Conservation (phyloP, 306 rosid genomes). For the Boehmeria nivea region DNA sequence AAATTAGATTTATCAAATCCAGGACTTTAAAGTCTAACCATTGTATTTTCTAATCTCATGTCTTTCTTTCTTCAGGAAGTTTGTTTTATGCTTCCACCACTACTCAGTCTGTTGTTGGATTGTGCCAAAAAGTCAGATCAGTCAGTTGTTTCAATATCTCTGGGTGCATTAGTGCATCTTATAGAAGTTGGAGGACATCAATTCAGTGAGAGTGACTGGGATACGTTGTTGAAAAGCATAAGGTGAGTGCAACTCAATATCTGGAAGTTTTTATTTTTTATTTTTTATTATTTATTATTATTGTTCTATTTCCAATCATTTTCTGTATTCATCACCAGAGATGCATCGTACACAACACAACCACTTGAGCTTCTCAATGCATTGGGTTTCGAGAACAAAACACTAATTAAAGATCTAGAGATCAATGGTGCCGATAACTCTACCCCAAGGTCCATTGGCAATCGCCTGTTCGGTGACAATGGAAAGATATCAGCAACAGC, state of each 20-base stretch:
- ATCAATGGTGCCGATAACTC: constrained; percentile 33
- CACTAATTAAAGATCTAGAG: constrained; percentile 39
- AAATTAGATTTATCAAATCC: too few species aligned
- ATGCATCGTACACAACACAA: constrained; percentile 91
- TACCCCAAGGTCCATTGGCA: constrained; percentile 32
- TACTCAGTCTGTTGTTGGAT: constrained; percentile 84
- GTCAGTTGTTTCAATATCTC: constrained; percentile 93
- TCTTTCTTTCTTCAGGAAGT: constrained; percentile 73
- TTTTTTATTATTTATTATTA: neutral
- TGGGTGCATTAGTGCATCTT: constrained; percentile 95
- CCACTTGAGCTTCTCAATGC: constrained; percentile 91
- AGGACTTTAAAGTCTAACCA: too few species aligned
- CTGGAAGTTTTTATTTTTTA: constrained; percentile 27
- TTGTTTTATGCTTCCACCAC: constrained; percentile 94
- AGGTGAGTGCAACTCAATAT: constrained; percentile 42
- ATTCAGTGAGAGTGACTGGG: constrained; percentile 91
- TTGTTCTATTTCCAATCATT: constrained; percentile 17
- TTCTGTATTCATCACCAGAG: constrained; percentile 47
- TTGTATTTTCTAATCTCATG: constrained; percentile 1
- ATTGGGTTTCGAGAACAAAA: constrained; percentile 61
- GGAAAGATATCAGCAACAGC: constrained; percentile 42
- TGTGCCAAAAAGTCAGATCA: constrained; percentile 98
- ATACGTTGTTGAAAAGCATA: constrained; percentile 83
- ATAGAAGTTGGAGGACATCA: constrained; percentile 99
- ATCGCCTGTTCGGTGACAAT: constrained; percentile 39